Conservation (phyloP, 202 grass and related monocot genomes). For the Bolboschoenoplectus hybrid region DNA sequence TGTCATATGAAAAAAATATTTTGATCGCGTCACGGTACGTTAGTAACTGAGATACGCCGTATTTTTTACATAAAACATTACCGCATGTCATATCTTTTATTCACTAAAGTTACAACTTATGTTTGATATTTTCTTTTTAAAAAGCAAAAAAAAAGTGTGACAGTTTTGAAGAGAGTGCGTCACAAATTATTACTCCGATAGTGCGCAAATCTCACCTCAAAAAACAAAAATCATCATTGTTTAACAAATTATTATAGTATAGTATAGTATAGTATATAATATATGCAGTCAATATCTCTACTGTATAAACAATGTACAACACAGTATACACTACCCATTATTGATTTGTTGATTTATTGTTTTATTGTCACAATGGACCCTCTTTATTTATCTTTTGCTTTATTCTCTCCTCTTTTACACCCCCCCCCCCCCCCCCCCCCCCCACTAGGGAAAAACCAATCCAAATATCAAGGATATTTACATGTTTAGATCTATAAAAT, state of each 20-base stretch:
- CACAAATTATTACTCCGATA: background rate
- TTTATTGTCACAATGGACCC: background rate
- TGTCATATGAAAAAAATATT: too few relatives aligned
- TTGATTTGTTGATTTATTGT: too few relatives aligned
- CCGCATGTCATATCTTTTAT: too few relatives aligned
- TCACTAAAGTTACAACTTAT: too few relatives aligned
- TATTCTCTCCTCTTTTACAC: conserved; percentile 18
- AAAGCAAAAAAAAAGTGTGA: background rate
- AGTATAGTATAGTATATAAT: too few relatives aligned
- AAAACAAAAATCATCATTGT: too few relatives aligned
- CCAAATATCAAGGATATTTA: background rate
- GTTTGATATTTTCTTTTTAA: too few relatives aligned
- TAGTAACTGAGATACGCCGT: too few relatives aligned
- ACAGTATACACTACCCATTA: background rate
- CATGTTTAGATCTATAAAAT: conserved; percentile 16
- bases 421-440: background rate
- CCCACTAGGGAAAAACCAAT: background rate
- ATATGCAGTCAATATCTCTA: background rate
- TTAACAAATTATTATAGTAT: too few relatives aligned
- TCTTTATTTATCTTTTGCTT: conserved; percentile 18
- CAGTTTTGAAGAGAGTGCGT: background rate
- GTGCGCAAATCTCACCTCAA: background rate
- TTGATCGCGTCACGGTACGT: too few relatives aligned
- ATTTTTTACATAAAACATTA: too few relatives aligned
- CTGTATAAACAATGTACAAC: conserved; percentile 8